Evolutionary conservation across 2,329 filamentous ascomycete genomes (phyloP).

Genomic region (Coniochaeta sp.): DNA sequence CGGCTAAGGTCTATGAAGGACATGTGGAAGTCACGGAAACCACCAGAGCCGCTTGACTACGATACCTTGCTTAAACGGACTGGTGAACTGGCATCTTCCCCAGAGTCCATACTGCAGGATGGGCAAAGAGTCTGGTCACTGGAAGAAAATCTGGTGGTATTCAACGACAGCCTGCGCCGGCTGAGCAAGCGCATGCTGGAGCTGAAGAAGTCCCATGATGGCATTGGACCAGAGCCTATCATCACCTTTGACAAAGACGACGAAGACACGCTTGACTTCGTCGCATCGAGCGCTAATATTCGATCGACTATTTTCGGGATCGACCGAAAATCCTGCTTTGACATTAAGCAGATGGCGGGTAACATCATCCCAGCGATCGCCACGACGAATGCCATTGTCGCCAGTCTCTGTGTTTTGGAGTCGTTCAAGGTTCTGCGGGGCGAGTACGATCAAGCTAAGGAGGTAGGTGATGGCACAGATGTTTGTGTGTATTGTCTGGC

Average conservation of each 20-base stretch:
- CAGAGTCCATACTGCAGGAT: conserved; percentile 48
- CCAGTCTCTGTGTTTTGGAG: conserved; percentile 84
- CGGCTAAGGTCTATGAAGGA: conserved; percentile 81
- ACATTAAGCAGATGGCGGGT: conserved; percentile 98
- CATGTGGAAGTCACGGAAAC: conserved; percentile 84
- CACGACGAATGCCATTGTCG: conserved; percentile 95
- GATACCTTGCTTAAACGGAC: conserved; percentile 49
- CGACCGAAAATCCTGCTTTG: conserved; percentile 81
- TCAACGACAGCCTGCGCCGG: conserved; percentile 73
- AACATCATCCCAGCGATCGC: conserved; percentile 99
- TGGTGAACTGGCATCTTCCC: conserved; percentile 34
- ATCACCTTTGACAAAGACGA: conserved; percentile 97
- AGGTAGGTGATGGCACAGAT: conserved; percentile 38
- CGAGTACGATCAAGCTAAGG: conserved; percentile 64
- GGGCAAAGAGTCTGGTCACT: conserved; percentile 77
- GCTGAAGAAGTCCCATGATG: conserved; percentile 41
- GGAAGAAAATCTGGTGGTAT: conserved; percentile 77
- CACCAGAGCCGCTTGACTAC: conserved; percentile 68
- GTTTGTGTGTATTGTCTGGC: neutral
- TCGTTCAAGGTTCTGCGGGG: conserved; percentile 82
- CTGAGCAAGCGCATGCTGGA: conserved; percentile 67
- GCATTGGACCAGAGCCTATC: conserved; percentile 47
- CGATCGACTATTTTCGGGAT: conserved; percentile 86
- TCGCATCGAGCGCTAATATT: conserved; percentile 82
- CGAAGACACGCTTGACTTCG: conserved; percentile 89